Evolutionary conservation across 2,329 filamentous ascomycete genomes (phyloP).

Genomic region (Colletotrichum incanum): DNA sequence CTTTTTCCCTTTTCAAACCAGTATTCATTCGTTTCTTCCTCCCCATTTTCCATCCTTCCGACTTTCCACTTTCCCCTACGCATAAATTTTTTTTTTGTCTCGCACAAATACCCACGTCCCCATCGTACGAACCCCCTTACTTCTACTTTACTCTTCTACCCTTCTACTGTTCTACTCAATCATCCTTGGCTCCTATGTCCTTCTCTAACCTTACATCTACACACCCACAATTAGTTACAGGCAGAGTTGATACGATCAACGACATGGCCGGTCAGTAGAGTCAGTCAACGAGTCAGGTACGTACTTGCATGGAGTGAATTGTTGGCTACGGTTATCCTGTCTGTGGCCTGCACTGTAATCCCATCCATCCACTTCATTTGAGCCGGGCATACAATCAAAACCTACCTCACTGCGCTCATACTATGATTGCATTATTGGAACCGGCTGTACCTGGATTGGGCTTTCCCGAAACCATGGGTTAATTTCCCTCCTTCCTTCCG

Average conservation of each 20-base stretch:
- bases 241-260: background rate
- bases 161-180: background rate
- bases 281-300: background rate
- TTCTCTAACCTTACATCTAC: background rate
- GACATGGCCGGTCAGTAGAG: background rate
- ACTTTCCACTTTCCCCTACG: background rate
- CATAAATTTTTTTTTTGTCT: background rate
- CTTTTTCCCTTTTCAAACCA: slow-evolving; percentile 11
- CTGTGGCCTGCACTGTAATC: background rate
- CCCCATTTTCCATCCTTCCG: background rate
- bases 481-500: slow-evolving; percentile 10
- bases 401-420: background rate
- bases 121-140: background rate
- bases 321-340: background rate
- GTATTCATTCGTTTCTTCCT: background rate
- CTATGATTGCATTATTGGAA: background rate
- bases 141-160: background rate
- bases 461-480: slow-evolving; percentile 28
- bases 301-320: slow-evolving; percentile 1
- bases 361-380: background rate
- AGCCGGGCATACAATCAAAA: background rate
- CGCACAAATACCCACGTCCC: background rate
- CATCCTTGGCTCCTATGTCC: too few relatives aligned
- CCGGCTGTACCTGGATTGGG: background rate
- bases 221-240: background rate